These are phyloP conservation scores for Sordariomycetes sp. DNA, from an alignment of 2,329 filamentous ascomycete species.

Conservation along the genomic window DNA sequence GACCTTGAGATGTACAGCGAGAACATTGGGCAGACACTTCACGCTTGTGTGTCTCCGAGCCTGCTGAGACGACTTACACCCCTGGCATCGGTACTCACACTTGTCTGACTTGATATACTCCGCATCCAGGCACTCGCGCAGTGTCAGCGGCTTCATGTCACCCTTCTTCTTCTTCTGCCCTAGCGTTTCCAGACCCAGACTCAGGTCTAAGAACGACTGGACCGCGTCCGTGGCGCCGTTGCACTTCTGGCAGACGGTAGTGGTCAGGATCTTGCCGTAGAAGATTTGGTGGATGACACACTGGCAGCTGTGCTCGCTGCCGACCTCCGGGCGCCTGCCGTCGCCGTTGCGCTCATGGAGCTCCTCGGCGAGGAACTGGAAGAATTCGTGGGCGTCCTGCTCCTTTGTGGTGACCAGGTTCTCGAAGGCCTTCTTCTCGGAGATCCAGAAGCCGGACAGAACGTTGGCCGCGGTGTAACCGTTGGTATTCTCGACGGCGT, in stretches of 20 bases:
- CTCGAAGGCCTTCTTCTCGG: conserved; percentile 60
- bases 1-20: conserved; percentile 89
- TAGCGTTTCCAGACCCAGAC: conserved; percentile 69
- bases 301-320: conserved; percentile 57
- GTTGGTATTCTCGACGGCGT: conserved; percentile 66
- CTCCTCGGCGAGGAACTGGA: conserved; percentile 88
- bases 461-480: conserved; percentile 87
- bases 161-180: conserved; percentile 55
- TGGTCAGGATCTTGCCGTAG: conserved; percentile 83
- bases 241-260: conserved; percentile 84
- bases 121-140: conserved; percentile 69
- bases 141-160: conserved; percentile 36
- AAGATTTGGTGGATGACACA: conserved; percentile 94
- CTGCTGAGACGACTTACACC: conserved; percentile 66
- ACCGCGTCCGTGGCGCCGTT: conserved; percentile 70
- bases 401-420: conserved; percentile 83
- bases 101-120: conserved; percentile 82
- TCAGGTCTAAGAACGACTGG: conserved; percentile 86
- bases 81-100: conserved; percentile 79
- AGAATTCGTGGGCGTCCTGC: conserved; percentile 95
- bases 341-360: conserved; percentile 75
- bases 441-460: conserved; percentile 82
- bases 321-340: conserved; percentile 48
- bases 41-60: conserved; percentile 79
- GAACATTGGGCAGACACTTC: conserved; percentile 73